Percentiles rank a stretch among this genome's conserved stretches.
Evolutionary conservation across 2,329 filamentous ascomycete genomes (phyloP).

Genomic region (Paraphaeosphaeria sporulosa): DNA sequence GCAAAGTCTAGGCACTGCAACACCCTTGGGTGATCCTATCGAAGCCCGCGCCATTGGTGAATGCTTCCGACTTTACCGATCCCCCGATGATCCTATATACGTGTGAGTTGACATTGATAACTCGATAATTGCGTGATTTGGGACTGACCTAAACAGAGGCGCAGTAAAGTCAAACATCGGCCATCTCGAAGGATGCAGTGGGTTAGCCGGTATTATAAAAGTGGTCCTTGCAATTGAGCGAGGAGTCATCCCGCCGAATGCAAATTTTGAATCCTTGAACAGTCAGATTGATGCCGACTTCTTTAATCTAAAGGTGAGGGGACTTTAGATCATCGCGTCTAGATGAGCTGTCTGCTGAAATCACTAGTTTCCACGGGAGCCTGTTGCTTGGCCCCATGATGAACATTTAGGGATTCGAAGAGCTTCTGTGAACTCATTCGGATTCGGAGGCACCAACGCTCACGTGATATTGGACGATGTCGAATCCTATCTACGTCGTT

Average conservation of each 20-base stretch:
- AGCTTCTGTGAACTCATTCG: constrained; percentile 55
- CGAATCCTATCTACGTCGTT: not conserved
- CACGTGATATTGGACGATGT: not conserved
- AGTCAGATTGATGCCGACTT: constrained; percentile 20
- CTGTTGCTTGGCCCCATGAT: constrained; percentile 38
- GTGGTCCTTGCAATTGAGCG: constrained; percentile 51
- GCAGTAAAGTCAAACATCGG: constrained; percentile 41
- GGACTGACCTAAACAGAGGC: no score
- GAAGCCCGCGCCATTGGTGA: constrained; percentile 30
- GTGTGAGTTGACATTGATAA: no score
- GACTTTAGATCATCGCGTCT: no score
- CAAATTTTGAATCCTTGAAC: constrained; percentile 45
- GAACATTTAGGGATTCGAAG: not conserved
- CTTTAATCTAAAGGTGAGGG: no score
- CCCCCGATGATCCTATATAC: constrained; percentile 25
- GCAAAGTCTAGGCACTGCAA: no score
- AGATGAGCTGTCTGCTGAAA: no score
- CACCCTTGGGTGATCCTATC: constrained; percentile 19
- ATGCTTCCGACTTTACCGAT: constrained; percentile 26
- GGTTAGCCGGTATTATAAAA: constrained; percentile 46
- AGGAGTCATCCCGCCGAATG: constrained; percentile 43
- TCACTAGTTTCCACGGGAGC: not conserved
- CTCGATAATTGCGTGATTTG: no score
- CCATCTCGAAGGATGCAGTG: constrained; percentile 39
- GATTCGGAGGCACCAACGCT: constrained; percentile 17